Evolutionary conservation across 495 filamentous ascomycete genomes (phyloP), one percentile per base, ranked within the genome.

Genomic region (Penicillium macrosclerotiorum): DNA sequence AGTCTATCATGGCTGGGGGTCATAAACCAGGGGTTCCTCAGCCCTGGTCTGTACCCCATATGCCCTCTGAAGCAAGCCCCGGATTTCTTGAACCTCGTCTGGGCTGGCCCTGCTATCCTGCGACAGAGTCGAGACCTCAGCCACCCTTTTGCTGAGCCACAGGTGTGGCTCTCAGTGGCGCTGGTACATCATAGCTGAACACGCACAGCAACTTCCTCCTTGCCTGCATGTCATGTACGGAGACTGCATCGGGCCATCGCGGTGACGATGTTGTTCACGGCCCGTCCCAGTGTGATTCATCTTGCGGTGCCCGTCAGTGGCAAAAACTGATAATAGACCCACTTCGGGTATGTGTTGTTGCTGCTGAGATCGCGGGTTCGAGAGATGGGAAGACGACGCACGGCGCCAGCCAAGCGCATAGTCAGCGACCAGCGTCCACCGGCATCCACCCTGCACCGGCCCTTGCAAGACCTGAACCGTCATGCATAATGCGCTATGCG

Each of bases 101-200:
- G n/a, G n/a, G n/a, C n/a, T n/a, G n/a, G n/a, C n/a, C n/a, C n/a
- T 34, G 14, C 32, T 12, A 16, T 34, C 25, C 2, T 30, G 1
- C 11, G 20, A 41, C 14, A 4, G n/a, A 3, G 3, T 40, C n/a
- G n/a, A 38, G 25, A 23, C 17, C 37, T 27, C 39, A 53, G 37
- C 45, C 46, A 49, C 51, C 24, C 19, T 12, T 4, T 8, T 42
- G 42, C 55, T 47, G 43, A 59, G 55, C 55, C 55, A 59, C 55
- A 49, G 16, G 24, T n/a, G n/a, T 27, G 20, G 36, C 20, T n/a
- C 8, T 13, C 20, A 36, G 54, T 55, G 55, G 55, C 55, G 55
- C 41, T 25, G 3, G 1, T 13, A 24, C 32, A 37, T 6, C 11
- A 44, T 37, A 58, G 54, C 54, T 58, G 54, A 58, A 38, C 39